These are phyloP conservation scores for Metschnikowia drakensbergensis DNA, from an alignment of 805 yeast species.

Conservation along the genomic window DNA sequence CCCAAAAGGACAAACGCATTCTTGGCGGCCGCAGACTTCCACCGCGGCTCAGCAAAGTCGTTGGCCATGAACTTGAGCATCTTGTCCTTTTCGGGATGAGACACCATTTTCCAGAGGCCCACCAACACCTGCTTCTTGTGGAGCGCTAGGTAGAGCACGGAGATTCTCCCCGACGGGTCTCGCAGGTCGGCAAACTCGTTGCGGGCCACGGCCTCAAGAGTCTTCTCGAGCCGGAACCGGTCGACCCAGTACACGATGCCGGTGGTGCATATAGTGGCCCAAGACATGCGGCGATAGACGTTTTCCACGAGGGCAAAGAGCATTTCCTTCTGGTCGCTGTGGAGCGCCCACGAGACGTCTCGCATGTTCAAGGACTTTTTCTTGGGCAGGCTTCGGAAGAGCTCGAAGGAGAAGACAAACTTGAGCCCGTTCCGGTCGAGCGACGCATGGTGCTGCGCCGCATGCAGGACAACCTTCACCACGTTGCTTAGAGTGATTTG, in stretches of 20 bases:
- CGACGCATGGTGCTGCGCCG: slow-evolving; percentile 41
- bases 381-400: slow-evolving; percentile 49
- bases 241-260: slow-evolving; percentile 71
- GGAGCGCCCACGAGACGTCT: slow-evolving; percentile 84
- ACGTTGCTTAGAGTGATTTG: slow-evolving; percentile 77
- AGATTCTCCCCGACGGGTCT: slow-evolving; percentile 67
- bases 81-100: slow-evolving; percentile 78
- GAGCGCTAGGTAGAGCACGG: slow-evolving; percentile 75
- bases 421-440: slow-evolving; percentile 66
- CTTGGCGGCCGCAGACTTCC: slow-evolving; percentile 87
- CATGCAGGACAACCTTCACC: slow-evolving; percentile 57
- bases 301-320: slow-evolving; percentile 49
- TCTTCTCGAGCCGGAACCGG: slow-evolving; percentile 26
- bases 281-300: slow-evolving; percentile 46
- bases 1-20: slow-evolving; percentile 89
- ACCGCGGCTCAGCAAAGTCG: slow-evolving; percentile 69
- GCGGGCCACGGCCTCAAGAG: slow-evolving; percentile 68
- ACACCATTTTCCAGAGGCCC: slow-evolving; percentile 79
- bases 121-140: slow-evolving; percentile 69
- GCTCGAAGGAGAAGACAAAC: slow-evolving; percentile 65
- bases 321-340: slow-evolving; percentile 72
- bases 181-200: slow-evolving; percentile 59
- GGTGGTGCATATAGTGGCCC: slow-evolving; percentile 56
- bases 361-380: slow-evolving; percentile 65
- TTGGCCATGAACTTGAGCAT: slow-evolving; percentile 73